These are phyloP conservation scores for Pseudogymnoascus sp. DNA, from an alignment of 2,329 filamentous ascomycete species.

Conservation along the genomic window DNA sequence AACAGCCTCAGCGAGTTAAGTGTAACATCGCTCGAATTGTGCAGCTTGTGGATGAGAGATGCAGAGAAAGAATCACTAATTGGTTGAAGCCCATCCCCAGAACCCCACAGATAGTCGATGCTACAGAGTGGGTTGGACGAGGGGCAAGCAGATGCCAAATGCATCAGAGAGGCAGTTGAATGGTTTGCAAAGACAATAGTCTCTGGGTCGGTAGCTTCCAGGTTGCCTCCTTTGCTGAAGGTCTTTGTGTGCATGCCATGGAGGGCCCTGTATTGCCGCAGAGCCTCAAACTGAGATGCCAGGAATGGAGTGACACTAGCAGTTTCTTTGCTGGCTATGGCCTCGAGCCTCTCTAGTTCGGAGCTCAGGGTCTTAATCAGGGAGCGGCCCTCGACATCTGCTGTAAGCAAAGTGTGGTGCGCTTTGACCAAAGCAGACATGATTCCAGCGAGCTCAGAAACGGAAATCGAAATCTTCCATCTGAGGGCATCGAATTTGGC, in stretches of 20 bases:
- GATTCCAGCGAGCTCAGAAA: constrained; percentile 44
- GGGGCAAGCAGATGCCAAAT: constrained; percentile 17
- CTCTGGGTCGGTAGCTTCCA: constrained; percentile 11
- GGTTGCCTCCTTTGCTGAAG: constrained; percentile 1
- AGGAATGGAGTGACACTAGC: constrained; percentile 42
- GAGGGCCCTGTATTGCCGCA: constrained; percentile 38
- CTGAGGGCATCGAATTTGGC: constrained; percentile 51
- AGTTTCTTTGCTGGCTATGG: constrained; percentile 35
- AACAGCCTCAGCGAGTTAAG: constrained; percentile 55
- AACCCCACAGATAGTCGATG: constrained; percentile 25
- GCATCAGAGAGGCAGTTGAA: constrained; percentile 24
- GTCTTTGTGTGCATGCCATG: constrained; percentile 11
- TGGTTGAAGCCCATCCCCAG: constrained; percentile 31
- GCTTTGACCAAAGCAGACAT: constrained; percentile 47
- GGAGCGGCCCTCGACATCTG: constrained; percentile 22
- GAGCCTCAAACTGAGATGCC: constrained; percentile 44
- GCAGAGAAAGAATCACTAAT: constrained; percentile 41
- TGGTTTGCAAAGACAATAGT: constrained; percentile 25
- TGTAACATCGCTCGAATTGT: constrained; percentile 42
- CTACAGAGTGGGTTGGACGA: constrained; percentile 20
- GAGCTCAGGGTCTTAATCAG: constrained; percentile 41
- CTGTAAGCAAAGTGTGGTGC: constrained; percentile 46
- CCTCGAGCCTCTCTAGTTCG: constrained; percentile 46
- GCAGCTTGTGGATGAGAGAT: constrained; percentile 48
- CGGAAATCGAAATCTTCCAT: constrained; percentile 47